Evolutionary conservation across 1,284 basidiomycete species (phyloP), one percentile per base, ranked within the genome.

Genomic region (Chondrostereum purpureum): DNA sequence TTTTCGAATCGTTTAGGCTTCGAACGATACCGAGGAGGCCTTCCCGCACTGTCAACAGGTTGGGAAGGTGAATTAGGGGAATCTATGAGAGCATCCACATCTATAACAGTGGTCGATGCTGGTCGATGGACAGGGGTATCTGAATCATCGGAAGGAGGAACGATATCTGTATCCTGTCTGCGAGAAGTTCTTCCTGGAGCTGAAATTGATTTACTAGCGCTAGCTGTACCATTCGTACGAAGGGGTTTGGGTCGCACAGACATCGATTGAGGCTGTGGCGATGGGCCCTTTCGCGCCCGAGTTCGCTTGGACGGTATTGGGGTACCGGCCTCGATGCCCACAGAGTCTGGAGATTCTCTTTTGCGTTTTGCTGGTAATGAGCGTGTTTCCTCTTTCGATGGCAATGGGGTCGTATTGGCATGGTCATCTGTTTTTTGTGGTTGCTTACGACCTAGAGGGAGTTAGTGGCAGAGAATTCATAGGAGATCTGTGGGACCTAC

Each of bases 111-210:
- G 4, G 45, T 18, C 14, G 16, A 17, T 2, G 8, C 22, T 13
- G 36, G 23, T 39, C 42, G 23, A 39, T 8, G 14, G 39, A 19
- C 17, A 46, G 41, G 5, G 37, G 59, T 56, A 16, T 50, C 53
- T 51, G 68, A 67, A 23, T 64, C 68, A 43, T 72, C 69, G 8
- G 69, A 67, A 40, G 64, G 58, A 10, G 67, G 65, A 13, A 69
- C 42, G 47, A 55, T 12, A 44, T 50, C 35, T 40, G 56, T n/a
- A 2, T 22, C 22, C 22, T 39, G 20, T 14, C 16, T 36, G 8
- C 39, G 39, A 37, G 19, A 19, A 12, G 39, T 46, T 43, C 27
- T 35, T n/a, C n/a, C n/a, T 31, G 27, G 27, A 31, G 27, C 27
- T 8, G 27, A 8, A 31, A n/a, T 31, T 8, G 27, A 31, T 8